Percentiles rank a stretch among this genome's conserved stretches.
phyloP scores from a whole-genome alignment of 768 basidiomycete genomes.

The Mycena rosella region DNA sequence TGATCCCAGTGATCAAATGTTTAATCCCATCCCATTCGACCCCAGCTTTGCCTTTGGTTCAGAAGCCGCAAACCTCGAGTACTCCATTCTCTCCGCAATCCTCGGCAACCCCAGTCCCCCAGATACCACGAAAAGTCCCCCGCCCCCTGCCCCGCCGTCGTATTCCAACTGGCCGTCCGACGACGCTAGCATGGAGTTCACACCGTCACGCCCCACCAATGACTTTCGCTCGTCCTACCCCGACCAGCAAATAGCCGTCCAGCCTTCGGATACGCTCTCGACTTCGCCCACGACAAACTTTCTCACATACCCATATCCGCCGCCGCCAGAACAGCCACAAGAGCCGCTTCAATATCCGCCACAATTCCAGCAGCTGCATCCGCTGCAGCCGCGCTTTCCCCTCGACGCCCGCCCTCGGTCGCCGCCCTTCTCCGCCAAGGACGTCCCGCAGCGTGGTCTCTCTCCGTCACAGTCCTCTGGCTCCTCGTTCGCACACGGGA shows the following conservation, averaged over 20 bases:
- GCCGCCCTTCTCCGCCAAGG: slow-evolving; percentile 49
- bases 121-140: slow-evolving; percentile 53
- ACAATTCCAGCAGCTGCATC: slow-evolving; percentile 52
- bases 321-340: slow-evolving; percentile 41
- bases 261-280: slow-evolving; percentile 50
- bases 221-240: slow-evolving; percentile 27
- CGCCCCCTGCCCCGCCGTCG: slow-evolving; percentile 56
- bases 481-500: slow-evolving; percentile 2
- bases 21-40: slow-evolving; percentile 68
- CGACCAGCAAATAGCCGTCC: slow-evolving; percentile 52
- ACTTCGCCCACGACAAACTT: slow-evolving; percentile 55
- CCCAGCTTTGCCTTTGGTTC: slow-evolving; percentile 81
- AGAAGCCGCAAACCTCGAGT: slow-evolving; percentile 94
- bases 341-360: slow-evolving; percentile 41
- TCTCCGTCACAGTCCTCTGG: slow-evolving; percentile 43
- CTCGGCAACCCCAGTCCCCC: slow-evolving; percentile 81
- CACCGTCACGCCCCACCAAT: slow-evolving; percentile 23
- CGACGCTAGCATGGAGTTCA: slow-evolving; percentile 33
- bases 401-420: slow-evolving; percentile 58
- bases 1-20: slow-evolving; percentile 69
- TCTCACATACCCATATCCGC: slow-evolving; percentile 62
- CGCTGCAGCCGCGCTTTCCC: slow-evolving; percentile 67
- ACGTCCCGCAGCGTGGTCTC: slow-evolving; percentile 44
- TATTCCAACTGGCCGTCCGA: slow-evolving; percentile 62
- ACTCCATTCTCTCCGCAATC: slow-evolving; percentile 93